These are phyloP conservation scores for Fomitopsis serialis DNA, from an alignment of 768 basidiomycete species.

Conservation along the genomic window DNA sequence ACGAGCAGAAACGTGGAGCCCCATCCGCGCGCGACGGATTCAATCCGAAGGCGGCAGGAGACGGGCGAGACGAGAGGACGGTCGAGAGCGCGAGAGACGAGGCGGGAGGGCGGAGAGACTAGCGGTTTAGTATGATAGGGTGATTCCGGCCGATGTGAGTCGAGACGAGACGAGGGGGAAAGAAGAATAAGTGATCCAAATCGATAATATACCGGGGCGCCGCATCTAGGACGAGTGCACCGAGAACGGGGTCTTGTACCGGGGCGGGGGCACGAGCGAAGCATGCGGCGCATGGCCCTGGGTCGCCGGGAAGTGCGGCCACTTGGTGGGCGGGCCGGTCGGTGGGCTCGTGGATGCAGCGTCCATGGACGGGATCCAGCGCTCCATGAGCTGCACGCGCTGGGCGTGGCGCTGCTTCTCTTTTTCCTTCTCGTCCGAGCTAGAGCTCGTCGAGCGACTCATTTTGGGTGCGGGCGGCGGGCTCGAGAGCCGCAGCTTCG, in stretches of 20 bases:
- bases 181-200: not conserved
- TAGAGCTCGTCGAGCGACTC: constrained; percentile 38
- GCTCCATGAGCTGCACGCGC: constrained; percentile 38
- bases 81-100: not conserved
- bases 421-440: constrained; percentile 51
- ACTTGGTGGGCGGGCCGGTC: constrained; percentile 21
- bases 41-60: not conserved
- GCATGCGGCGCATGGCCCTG: not conserved
- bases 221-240: constrained; percentile 17
- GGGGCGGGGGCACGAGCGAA: constrained; percentile 13
- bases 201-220: not conserved
- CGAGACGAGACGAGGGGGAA: not conserved
- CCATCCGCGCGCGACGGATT: not conserved
- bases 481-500: constrained; percentile 39
- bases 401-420: constrained; percentile 29
- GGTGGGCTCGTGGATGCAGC: constrained; percentile 25
- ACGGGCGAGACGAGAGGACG: not conserved
- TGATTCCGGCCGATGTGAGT: not conserved
- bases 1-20: not conserved
- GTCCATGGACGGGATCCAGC: constrained; percentile 53
- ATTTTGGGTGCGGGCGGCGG: constrained; percentile 52
- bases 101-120: not conserved
- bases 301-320: not conserved
- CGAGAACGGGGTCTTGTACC: constrained; percentile 26
- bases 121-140: constrained; percentile 1